Conservation (phyloP, 2,329 filamentous ascomycete species). For the Onygena corvina region DNA sequence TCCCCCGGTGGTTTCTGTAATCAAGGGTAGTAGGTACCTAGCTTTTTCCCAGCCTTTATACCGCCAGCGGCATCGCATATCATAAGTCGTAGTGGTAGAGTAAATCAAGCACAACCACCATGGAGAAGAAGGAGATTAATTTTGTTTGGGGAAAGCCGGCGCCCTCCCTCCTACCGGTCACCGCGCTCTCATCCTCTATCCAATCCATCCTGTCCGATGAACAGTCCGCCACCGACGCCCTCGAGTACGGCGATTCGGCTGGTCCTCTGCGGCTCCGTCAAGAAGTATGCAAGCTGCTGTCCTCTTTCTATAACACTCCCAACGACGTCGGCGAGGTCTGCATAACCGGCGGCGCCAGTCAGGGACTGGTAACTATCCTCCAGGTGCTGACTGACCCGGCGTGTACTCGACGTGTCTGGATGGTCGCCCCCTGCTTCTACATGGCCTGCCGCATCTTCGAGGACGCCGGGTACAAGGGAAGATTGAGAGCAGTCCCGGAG, state of each 20-base stretch:
- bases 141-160: not conserved
- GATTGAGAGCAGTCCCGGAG: constrained; percentile 59
- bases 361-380: constrained; percentile 64
- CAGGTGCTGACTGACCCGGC: constrained; percentile 68
- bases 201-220: not conserved
- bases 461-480: constrained; percentile 59
- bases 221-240: not conserved
- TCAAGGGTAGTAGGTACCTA: too few species aligned
- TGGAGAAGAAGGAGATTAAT: too few species aligned
- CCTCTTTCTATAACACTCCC: not conserved
- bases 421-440: constrained; percentile 70
- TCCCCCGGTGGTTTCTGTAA: too few species aligned
- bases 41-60: too few species aligned
- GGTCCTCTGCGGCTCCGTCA: not conserved
- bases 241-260: not conserved
- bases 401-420: constrained; percentile 64
- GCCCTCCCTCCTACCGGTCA: not conserved
- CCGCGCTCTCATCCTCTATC: not conserved
- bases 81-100: too few species aligned
- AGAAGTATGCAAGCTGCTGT: not conserved
- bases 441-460: constrained; percentile 68
- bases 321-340: not conserved
- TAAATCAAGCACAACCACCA: too few species aligned
- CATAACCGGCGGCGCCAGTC: constrained; percentile 72
- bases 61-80: too few species aligned